Conservation (phyloP, 2,329 filamentous ascomycete species). For the Kalmusia sp. region DNA sequence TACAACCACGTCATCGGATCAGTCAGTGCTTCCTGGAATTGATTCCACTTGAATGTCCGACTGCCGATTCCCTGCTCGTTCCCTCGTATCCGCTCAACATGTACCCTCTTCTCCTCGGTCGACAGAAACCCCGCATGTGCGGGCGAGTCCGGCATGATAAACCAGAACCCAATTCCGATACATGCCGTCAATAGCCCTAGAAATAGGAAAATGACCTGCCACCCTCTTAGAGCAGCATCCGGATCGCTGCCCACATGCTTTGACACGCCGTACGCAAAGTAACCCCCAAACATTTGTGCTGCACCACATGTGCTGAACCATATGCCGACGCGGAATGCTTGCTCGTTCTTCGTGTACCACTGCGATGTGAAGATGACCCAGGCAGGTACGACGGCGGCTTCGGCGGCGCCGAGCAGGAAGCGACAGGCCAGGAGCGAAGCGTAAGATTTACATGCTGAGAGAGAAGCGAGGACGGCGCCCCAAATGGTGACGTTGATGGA, state of each 20-base stretch:
- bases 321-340: slow-evolving; percentile 35
- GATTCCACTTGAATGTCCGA: slow-evolving; percentile 42
- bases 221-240: slow-evolving; percentile 35
- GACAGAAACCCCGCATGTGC: slow-evolving; percentile 42
- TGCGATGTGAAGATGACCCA: slow-evolving; percentile 64
- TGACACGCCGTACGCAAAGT: slow-evolving; percentile 45
- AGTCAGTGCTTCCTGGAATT: slow-evolving; percentile 43
- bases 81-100: slow-evolving; percentile 42
- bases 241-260: slow-evolving; percentile 31
- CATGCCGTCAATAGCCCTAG: slow-evolving; percentile 39
- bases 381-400: slow-evolving; percentile 63
- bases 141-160: slow-evolving; percentile 47
- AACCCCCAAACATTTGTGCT: slow-evolving; percentile 49
- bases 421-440: slow-evolving; percentile 58
- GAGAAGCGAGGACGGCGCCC: slow-evolving; percentile 15
- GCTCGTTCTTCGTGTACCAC: slow-evolving; percentile 40
- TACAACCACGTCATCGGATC: slow-evolving; percentile 48
- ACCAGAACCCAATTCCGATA: slow-evolving; percentile 42
- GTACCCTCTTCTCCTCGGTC: slow-evolving; percentile 37
- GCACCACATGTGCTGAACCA: slow-evolving; percentile 42
- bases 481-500: slow-evolving; percentile 22
- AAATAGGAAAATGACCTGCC: slow-evolving; percentile 50
- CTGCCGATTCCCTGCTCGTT: slow-evolving; percentile 48
- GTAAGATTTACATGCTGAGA: slow-evolving; percentile 52
- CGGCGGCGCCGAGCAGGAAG: slow-evolving; percentile 62